Evolutionary conservation across 2,329 filamentous ascomycete genomes (phyloP).

Genomic region (Pestalotiopsis fici): DNA sequence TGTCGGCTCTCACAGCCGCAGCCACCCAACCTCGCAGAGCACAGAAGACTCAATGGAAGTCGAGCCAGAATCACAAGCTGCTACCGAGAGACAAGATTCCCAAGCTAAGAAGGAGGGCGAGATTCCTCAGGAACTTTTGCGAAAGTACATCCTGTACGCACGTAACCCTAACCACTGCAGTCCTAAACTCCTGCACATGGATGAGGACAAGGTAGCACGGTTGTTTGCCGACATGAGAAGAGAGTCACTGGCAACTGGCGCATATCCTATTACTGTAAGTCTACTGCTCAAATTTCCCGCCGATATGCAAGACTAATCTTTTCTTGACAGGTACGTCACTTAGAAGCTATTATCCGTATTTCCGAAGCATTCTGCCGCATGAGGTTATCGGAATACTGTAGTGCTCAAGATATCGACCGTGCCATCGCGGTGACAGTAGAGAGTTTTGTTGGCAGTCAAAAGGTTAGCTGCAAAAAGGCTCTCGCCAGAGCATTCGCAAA

Average conservation of each 20-base stretch:
- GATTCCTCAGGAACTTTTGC: slow-evolving; percentile 85
- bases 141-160: slow-evolving; percentile 97
- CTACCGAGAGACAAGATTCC: slow-evolving; percentile 27
- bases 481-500: slow-evolving; percentile 94
- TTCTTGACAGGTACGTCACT: slow-evolving; percentile 76
- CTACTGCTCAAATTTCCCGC: background rate
- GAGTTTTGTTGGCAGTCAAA: slow-evolving; percentile 93
- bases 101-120: slow-evolving; percentile 56
- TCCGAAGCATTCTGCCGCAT: slow-evolving; percentile 95
- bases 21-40: slow-evolving; percentile 64
- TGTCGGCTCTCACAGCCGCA: slow-evolving; percentile 88
- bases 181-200: slow-evolving; percentile 95
- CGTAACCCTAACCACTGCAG: slow-evolving; percentile 85
- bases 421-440: slow-evolving; percentile 97
- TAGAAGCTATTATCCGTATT: slow-evolving; percentile 97
- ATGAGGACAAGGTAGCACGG: slow-evolving; percentile 93
- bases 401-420: slow-evolving; percentile 86
- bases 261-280: slow-evolving; percentile 95
- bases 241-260: slow-evolving; percentile 89
- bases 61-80: slow-evolving; percentile 53
- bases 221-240: slow-evolving; percentile 95
- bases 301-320: background rate
- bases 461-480: slow-evolving; percentile 97
- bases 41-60: slow-evolving; percentile 61
- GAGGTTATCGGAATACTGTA: slow-evolving; percentile 96